Conservation (phyloP, 2,329 filamentous ascomycete genomes). For the Reticulascus tulasneorum region DNA sequence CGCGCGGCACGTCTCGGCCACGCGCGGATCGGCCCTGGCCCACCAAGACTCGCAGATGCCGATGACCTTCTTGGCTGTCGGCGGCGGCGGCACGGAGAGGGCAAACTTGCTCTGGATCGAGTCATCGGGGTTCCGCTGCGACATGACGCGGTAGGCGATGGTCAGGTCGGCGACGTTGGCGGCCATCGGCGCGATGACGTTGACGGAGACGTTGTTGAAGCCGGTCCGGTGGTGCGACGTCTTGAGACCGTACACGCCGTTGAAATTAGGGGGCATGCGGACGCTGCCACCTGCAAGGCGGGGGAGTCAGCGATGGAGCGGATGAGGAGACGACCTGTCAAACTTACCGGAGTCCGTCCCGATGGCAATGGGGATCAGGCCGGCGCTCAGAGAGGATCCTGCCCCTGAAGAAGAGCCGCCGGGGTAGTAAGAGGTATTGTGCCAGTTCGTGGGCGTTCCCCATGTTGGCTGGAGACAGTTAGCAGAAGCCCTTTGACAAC, state of each 20-base stretch:
- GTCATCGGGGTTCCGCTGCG: conserved; percentile 60
- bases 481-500: conserved; percentile 2
- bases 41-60: conserved; percentile 62
- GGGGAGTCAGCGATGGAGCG: not conserved
- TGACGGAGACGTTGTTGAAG: conserved; percentile 48
- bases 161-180: conserved; percentile 73
- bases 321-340: not conserved
- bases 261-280: conserved; percentile 70
- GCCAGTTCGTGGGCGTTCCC: conserved; percentile 74
- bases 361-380: conserved; percentile 70
- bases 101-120: conserved; percentile 60
- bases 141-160: conserved; percentile 77
- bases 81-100: conserved; percentile 43
- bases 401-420: conserved; percentile 78
- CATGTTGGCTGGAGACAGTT: conserved; percentile 52
- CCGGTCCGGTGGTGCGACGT: conserved; percentile 68
- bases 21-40: conserved; percentile 51
- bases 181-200: conserved; percentile 71
- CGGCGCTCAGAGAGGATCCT: conserved; percentile 65
- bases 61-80: conserved; percentile 54
- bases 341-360: conserved; percentile 63
- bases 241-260: conserved; percentile 79
- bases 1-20: conserved; percentile 57
- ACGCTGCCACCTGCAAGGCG: conserved; percentile 55
- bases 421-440: conserved; percentile 72